These are phyloP conservation scores for Stephanodiscus minutulus DNA, from an alignment of 108 stramenopile genomes.

Conservation along the genomic window DNA sequence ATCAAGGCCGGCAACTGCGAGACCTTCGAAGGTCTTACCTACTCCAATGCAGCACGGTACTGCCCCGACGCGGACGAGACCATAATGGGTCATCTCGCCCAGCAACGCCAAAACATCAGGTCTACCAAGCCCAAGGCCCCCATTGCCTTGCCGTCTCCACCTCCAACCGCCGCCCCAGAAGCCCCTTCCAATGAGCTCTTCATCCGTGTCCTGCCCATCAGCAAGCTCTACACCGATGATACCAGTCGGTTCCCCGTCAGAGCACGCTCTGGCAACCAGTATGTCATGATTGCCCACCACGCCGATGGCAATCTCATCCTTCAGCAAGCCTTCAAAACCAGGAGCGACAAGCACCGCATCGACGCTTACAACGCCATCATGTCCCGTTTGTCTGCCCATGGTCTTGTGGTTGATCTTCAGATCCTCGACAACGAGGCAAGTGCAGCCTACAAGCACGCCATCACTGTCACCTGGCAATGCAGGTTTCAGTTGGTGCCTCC, in stretches of 20 bases:
- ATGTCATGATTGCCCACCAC: not conserved
- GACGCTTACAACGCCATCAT: not conserved
- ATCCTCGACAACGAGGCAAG: not conserved
- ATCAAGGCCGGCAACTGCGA: constrained; percentile 24
- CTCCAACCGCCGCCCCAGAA: not conserved
- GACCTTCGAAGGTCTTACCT: constrained; percentile 14
- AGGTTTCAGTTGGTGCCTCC: constrained; percentile 46
- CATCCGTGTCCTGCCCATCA: not conserved
- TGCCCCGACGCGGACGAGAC: constrained; percentile 10
- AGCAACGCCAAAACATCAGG: constrained; percentile 6
- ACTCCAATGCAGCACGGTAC: constrained; percentile 20
- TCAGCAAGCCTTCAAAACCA: not conserved
- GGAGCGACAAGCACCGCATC: not conserved
- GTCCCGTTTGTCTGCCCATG: not conserved
- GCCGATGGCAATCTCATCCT: not conserved
- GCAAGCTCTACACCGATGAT: not conserved
- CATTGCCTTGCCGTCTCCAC: not conserved
- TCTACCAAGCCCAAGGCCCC: constrained; percentile 17
- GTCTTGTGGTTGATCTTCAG: not conserved
- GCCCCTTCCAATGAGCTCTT: not conserved
- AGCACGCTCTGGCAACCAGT: not conserved
- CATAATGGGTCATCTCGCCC: constrained; percentile 15
- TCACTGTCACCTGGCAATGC: not conserved
- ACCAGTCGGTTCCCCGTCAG: not conserved
- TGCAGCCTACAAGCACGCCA: not conserved